Percentiles rank a stretch among this genome's conserved stretches.
These are phyloP conservation scores for Coemansia sp. DNA, from an alignment of 192 early-diverging fungal genomes.

Conservation along the genomic window DNA sequence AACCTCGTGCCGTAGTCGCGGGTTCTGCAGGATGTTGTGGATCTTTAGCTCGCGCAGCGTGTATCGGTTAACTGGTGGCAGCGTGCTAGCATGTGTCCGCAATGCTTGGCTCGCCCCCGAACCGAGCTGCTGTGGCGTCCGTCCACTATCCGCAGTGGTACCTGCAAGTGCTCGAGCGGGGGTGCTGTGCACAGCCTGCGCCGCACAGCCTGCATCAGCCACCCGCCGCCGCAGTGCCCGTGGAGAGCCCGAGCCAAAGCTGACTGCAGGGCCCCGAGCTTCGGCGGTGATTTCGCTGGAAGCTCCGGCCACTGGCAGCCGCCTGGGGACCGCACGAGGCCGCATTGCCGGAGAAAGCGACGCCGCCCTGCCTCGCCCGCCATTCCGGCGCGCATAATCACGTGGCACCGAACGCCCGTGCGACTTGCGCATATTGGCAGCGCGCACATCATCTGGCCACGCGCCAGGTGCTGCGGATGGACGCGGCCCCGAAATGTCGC, in stretches of 20 bases:
- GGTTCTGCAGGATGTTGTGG: constrained; percentile 78
- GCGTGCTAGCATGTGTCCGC: constrained; percentile 8
- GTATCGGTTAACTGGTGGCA: constrained; percentile 80
- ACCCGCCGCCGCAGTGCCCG: background rate
- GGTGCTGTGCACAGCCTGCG: background rate
- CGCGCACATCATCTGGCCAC: background rate
- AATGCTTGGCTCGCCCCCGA: background rate
- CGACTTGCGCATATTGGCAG: constrained; percentile 23
- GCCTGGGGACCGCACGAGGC: background rate
- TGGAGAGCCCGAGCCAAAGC: background rate
- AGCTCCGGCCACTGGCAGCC: background rate
- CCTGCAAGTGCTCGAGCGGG: background rate
- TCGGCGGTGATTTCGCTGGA: too few relatives aligned
- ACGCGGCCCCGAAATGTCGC: constrained; percentile 1
- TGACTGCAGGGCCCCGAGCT: background rate
- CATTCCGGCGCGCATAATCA: constrained; percentile 9
- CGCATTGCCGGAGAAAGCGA: background rate
- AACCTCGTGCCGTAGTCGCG: constrained; percentile 86
- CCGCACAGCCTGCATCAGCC: background rate
- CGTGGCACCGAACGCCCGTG: constrained; percentile 11
- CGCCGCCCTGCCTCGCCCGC: constrained; percentile 2
- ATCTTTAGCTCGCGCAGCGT: constrained; percentile 84
- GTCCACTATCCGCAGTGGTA: background rate
- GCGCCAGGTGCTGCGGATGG: constrained; percentile 5
- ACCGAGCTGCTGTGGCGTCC: constrained; percentile 4